Conservation (phyloP, 2,329 filamentous ascomycete genomes). For the Scorias spongiosa region DNA sequence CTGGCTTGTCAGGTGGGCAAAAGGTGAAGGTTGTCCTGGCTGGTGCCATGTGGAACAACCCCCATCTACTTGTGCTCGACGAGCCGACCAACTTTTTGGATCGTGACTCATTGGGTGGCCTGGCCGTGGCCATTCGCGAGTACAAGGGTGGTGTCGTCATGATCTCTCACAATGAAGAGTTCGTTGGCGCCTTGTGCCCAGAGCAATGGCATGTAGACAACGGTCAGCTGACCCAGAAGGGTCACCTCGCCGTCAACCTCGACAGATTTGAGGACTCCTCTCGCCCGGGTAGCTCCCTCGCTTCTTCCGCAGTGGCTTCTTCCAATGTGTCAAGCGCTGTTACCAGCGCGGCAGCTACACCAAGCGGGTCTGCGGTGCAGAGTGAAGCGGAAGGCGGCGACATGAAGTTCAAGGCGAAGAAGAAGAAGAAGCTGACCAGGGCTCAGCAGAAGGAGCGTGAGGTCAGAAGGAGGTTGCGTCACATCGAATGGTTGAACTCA, state of each 20-base stretch:
- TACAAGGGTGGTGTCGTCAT: constrained; percentile 98
- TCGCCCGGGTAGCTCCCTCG: constrained; percentile 51
- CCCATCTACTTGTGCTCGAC: constrained; percentile 90
- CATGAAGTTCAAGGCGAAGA: constrained; percentile 77
- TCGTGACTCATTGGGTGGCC: constrained; percentile 86
- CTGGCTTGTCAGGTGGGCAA: constrained; percentile 86
- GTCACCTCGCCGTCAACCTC: constrained; percentile 54
- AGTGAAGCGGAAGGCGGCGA: constrained; percentile 63
- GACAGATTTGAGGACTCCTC: constrained; percentile 77
- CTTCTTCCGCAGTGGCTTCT: constrained; percentile 47
- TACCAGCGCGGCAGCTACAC: constrained; percentile 18
- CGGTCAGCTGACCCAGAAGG: constrained; percentile 73
- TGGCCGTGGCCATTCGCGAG: constrained; percentile 94
- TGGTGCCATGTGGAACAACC: constrained; percentile 65
- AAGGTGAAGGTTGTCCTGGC: constrained; percentile 98
- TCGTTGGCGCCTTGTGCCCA: constrained; percentile 84
- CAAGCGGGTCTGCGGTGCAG: constrained; percentile 16
- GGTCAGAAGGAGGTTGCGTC: constrained; percentile 68
- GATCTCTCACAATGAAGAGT: constrained; percentile 99
- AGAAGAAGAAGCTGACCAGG: constrained; percentile 98
- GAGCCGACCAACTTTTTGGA: constrained; percentile 99
- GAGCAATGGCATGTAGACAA: constrained; percentile 94
- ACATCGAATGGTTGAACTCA: constrained; percentile 57
- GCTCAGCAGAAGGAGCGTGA: constrained; percentile 91
- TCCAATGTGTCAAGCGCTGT: constrained; percentile 24